A percentile compares a stretch with the other conserved stretches of the same genome.
phyloP scores from a whole-genome alignment of 1,284 basidiomycete species.

The Ustilago nuda region DNA sequence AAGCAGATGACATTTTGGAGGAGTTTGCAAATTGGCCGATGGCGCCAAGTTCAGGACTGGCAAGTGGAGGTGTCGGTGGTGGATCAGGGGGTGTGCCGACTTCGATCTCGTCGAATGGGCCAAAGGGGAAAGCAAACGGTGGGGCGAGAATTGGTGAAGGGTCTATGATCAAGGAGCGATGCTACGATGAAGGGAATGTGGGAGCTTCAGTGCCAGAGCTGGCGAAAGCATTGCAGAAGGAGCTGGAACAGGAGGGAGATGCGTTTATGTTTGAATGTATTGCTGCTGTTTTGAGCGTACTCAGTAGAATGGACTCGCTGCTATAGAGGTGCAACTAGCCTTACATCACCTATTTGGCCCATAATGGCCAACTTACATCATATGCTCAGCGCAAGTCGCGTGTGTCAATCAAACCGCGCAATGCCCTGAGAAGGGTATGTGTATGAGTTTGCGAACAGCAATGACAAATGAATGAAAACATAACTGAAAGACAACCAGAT shows the following conservation, averaged over 20 bases:
- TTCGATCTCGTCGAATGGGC: constrained; percentile 25
- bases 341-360: neutral
- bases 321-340: constrained; percentile 16
- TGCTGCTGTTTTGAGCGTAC: constrained; percentile 62
- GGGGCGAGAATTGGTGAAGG: constrained; percentile 47
- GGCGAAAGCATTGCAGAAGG: constrained; percentile 55
- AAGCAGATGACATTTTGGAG: constrained; percentile 60
- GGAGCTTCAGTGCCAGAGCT: constrained; percentile 57
- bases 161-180: constrained; percentile 31
- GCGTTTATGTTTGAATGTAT: constrained; percentile 62
- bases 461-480: constrained; percentile 4
- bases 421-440: neutral
- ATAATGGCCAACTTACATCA: neutral
- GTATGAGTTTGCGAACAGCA: constrained; percentile 6
- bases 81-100: constrained; percentile 30
- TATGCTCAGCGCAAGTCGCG: neutral
- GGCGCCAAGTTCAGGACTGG: constrained; percentile 59
- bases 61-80: constrained; percentile 39
- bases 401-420: too few relatives aligned
- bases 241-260: constrained; percentile 51
- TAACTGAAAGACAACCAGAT: neutral
- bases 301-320: constrained; percentile 62
- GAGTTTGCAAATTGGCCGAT: constrained; percentile 68
- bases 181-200: constrained; percentile 31
- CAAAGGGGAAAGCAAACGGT: constrained; percentile 22